Conservation (phyloP, 2,329 filamentous ascomycete genomes). For the Cordyceps militaris region DNA sequence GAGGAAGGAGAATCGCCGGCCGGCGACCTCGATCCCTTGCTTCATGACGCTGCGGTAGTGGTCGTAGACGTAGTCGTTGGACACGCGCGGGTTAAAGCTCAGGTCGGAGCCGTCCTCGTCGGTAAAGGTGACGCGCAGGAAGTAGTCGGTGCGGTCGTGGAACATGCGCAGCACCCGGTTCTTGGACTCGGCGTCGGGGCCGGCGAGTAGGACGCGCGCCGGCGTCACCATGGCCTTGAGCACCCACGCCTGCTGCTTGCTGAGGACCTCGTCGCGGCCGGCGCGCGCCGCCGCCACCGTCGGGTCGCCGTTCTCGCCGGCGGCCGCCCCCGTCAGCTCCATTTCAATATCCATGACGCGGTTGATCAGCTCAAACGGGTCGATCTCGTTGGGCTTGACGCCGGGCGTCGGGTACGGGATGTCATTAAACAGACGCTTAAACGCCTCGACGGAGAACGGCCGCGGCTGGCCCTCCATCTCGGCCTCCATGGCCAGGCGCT, state of each 20-base stretch:
- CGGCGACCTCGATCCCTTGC: slow-evolving; percentile 56
- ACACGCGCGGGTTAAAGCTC: slow-evolving; percentile 44
- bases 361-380: slow-evolving; percentile 33
- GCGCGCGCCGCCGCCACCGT: slow-evolving; percentile 15
- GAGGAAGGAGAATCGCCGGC: slow-evolving; percentile 56
- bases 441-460: slow-evolving; percentile 44
- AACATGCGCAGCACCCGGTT: slow-evolving; percentile 68
- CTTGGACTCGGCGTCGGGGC: slow-evolving; percentile 58
- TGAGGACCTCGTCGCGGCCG: slow-evolving; percentile 21
- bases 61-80: slow-evolving; percentile 41
- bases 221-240: slow-evolving; percentile 55
- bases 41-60: slow-evolving; percentile 56
- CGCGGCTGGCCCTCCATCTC: slow-evolving; percentile 20
- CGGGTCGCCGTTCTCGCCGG: neutral
- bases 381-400: slow-evolving; percentile 34
- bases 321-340: slow-evolving; percentile 21
- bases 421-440: slow-evolving; percentile 44
- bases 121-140: slow-evolving; percentile 63
- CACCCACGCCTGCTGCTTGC: slow-evolving; percentile 40
- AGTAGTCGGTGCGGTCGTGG: slow-evolving; percentile 50
- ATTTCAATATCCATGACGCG: slow-evolving; percentile 35
- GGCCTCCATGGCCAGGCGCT: slow-evolving; percentile 21
- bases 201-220: slow-evolving; percentile 47
- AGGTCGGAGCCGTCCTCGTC: slow-evolving; percentile 67
- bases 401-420: slow-evolving; percentile 50